Evolutionary conservation across 768 basidiomycete genomes (phyloP).

Genomic region (Saitozyma podzolica): DNA sequence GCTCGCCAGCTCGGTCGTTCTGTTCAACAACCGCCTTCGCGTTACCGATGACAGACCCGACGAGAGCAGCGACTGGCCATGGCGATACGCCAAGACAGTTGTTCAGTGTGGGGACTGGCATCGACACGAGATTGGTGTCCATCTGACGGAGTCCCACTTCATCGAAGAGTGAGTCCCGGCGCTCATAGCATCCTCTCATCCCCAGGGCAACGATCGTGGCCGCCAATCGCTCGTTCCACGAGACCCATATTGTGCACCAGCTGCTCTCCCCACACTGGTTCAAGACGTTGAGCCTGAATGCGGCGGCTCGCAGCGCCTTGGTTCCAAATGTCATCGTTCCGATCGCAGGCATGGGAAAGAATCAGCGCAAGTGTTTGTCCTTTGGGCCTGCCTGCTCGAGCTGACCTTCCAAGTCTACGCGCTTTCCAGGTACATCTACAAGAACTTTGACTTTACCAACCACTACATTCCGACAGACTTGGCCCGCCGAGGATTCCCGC

Average conservation of each 20-base stretch:
- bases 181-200: not conserved
- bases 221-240: not conserved
- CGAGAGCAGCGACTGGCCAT: not conserved
- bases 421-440: conserved; percentile 1
- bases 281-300: conserved; percentile 4
- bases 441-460: not conserved
- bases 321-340: conserved; percentile 1
- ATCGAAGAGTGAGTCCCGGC: conserved; percentile 3
- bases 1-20: not conserved
- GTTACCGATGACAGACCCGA: not conserved
- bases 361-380: not conserved
- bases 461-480: conserved; percentile 1
- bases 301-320: not conserved
- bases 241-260: conserved; percentile 1
- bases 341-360: not conserved
- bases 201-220: not conserved
- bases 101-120: conserved; percentile 1
- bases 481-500: not conserved
- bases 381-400: not conserved
- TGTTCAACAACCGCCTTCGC: not conserved
- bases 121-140: conserved; percentile 4
- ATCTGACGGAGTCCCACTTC: conserved; percentile 2
- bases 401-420: not conserved
- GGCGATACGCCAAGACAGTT: conserved; percentile 3
- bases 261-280: conserved; percentile 5